Percentiles rank a stretch among this genome's conserved stretches.
phyloP scores from a whole-genome alignment of 1,139 yeast species.

The Nakaseomyces delphensis region DNA sequence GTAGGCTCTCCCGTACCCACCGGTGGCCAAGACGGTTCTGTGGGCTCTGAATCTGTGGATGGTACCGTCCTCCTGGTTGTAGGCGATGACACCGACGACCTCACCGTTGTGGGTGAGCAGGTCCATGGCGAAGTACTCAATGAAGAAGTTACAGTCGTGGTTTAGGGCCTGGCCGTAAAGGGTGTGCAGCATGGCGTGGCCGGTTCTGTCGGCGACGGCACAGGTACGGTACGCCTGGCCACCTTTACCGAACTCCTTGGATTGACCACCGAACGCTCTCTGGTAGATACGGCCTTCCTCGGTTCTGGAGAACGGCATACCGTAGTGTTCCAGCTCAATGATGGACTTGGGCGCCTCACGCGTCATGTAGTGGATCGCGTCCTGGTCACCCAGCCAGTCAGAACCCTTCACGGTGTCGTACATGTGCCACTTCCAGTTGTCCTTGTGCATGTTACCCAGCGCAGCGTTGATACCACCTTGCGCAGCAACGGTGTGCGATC shows the following conservation, averaged over 20 bases:
- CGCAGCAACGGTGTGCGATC: conserved; percentile 98
- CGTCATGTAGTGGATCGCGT: conserved; percentile 98
- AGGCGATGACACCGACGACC: conserved; percentile 94
- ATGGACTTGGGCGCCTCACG: conserved; percentile 95
- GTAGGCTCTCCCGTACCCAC: conserved; percentile 98
- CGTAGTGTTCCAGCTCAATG: conserved; percentile 94
- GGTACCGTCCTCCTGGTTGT: conserved; percentile 98
- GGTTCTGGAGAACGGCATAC: conserved; percentile 96
- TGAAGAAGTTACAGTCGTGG: conserved; percentile 96
- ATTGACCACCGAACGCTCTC: conserved; percentile 98
- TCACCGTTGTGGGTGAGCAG: conserved; percentile 91
- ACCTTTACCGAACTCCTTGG: conserved; percentile 92
- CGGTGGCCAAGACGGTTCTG: conserved; percentile 94
- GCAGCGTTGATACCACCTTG: conserved; percentile 99
- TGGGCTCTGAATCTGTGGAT: conserved; percentile 96
- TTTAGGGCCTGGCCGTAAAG: conserved; percentile 93
- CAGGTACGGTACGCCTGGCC: conserved; percentile 99
- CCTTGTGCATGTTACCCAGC: conserved; percentile 89
- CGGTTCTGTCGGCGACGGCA: conserved; percentile 99
- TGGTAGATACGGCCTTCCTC: conserved; percentile 96
- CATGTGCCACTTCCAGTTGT: conserved; percentile 99
- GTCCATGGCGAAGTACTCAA: conserved; percentile 94
- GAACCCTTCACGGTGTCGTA: conserved; percentile 98
- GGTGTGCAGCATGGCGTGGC: conserved; percentile 93
- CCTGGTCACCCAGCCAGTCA: conserved; percentile 99